These are phyloP conservation scores for Trichoderma sp. DNA, from an alignment of 2,329 filamentous ascomycete species.

Conservation along the genomic window DNA sequence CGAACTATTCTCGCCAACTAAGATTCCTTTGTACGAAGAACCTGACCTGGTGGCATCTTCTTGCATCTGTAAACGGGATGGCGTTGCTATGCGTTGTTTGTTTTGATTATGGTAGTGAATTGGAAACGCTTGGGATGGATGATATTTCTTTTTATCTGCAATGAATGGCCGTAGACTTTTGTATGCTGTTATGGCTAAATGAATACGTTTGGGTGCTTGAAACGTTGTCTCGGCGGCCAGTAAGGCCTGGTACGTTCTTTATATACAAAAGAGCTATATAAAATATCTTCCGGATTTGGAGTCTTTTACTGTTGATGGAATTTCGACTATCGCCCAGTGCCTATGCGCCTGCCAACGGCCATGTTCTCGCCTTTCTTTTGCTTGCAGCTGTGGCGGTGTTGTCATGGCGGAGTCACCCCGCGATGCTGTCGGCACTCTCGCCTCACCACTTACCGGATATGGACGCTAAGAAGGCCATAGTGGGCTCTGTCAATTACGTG, in stretches of 20 bases:
- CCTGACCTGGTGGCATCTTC: conserved; percentile 30
- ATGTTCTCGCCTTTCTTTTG: background rate
- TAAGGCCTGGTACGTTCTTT: too few relatives aligned
- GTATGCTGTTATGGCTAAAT: conserved; percentile 20
- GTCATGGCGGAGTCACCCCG: conserved; percentile 19
- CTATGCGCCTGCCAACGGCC: background rate
- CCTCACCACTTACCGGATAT: conserved; percentile 26
- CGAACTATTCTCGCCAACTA: conserved; percentile 86
- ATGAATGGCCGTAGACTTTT: conserved; percentile 20
- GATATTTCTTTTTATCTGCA: conserved; percentile 11
- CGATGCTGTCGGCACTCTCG: conserved; percentile 1
- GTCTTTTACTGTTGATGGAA: background rate
- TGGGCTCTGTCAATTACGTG: background rate
- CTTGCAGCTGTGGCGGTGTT: background rate
- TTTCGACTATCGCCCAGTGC: background rate
- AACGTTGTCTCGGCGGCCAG: background rate
- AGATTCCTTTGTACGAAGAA: conserved; percentile 25
- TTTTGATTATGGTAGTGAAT: conserved; percentile 29
- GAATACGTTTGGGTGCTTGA: conserved; percentile 17
- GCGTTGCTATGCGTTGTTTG: conserved; percentile 38
- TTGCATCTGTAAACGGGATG: conserved; percentile 42
- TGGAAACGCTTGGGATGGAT: conserved; percentile 28
- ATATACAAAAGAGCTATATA: background rate
- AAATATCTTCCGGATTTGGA: background rate
- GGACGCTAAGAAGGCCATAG: conserved; percentile 1